These are phyloP conservation scores for Syncephalastrum contaminatum DNA, from an alignment of 371 early-diverging fungal genomes.

Conservation along the genomic window DNA sequence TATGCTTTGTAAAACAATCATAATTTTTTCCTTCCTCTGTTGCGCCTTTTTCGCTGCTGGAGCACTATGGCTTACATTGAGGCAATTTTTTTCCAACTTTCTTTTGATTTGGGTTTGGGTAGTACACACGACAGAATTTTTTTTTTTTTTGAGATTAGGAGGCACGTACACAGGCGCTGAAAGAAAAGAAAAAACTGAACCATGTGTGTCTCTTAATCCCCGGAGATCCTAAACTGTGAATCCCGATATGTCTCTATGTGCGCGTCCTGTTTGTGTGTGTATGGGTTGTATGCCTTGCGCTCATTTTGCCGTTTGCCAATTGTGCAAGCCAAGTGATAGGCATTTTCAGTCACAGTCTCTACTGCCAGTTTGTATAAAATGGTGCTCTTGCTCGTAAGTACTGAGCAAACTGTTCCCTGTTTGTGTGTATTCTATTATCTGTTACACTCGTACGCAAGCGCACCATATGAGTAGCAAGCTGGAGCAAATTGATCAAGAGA, in stretches of 20 bases:
- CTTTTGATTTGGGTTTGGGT: too few species aligned
- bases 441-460: neutral
- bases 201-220: too few species aligned
- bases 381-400: neutral
- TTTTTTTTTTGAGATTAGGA: too few species aligned
- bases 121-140: too few species aligned
- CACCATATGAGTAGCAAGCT: slow-evolving; percentile 3
- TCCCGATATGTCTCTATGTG: too few species aligned
- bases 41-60: slow-evolving; percentile 1
- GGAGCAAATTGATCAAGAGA: slow-evolving; percentile 12
- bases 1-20: slow-evolving; percentile 36
- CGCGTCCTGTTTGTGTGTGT: too few species aligned
- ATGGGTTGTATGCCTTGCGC: slow-evolving; percentile 5
- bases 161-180: neutral
- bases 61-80: neutral
- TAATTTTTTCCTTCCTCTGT: neutral
- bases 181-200: neutral
- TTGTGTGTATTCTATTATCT: neutral
- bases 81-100: slow-evolving; percentile 3
- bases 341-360: slow-evolving; percentile 1
- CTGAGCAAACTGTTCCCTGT: neutral
- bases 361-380: too few species aligned
- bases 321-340: slow-evolving; percentile 10
- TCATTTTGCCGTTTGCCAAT: slow-evolving; percentile 17
- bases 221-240: too few species aligned